Conservation (phyloP, 768 basidiomycete genomes). For the Lactarius quietus region DNA sequence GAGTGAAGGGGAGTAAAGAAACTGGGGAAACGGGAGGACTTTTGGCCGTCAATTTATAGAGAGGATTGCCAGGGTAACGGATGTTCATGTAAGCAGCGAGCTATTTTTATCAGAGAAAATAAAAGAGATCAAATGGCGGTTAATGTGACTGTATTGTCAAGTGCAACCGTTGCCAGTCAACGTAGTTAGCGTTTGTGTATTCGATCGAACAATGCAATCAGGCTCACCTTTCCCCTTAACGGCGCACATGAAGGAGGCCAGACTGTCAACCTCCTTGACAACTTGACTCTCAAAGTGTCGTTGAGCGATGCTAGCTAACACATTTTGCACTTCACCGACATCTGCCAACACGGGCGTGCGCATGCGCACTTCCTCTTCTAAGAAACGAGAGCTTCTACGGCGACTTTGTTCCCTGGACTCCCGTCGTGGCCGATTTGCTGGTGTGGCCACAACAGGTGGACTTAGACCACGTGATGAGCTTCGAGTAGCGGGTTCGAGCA, state of each 20-base stretch:
- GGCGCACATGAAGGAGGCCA: conserved; percentile 75
- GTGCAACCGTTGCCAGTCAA: not conserved
- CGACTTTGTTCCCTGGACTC: conserved; percentile 59
- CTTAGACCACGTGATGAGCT: conserved; percentile 49
- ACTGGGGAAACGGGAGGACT: not conserved
- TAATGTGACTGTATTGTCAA: not conserved
- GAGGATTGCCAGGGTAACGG: conserved; percentile 13
- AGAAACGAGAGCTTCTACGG: conserved; percentile 65
- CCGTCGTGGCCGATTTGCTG: conserved; percentile 70
- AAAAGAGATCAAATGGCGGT: not conserved
- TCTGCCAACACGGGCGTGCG: conserved; percentile 70
- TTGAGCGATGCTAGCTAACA: conserved; percentile 67
- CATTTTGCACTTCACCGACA: conserved; percentile 58
- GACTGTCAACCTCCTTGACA: conserved; percentile 75
- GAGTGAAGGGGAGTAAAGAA: conserved; percentile 26
- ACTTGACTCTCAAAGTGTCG: conserved; percentile 66
- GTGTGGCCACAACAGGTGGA: conserved; percentile 45
- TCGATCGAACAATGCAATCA: not conserved
- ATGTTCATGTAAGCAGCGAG: not conserved
- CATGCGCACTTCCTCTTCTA: conserved; percentile 57
- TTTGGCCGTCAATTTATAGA: not conserved
- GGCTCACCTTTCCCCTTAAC: conserved; percentile 48
- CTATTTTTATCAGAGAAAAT: not conserved
- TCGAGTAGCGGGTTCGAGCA: conserved; percentile 46
- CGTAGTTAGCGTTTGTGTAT: not conserved